Base-by-base conservation (phyloP, 345 rosid genomes). In the Gossypium herbaceum region DNA sequence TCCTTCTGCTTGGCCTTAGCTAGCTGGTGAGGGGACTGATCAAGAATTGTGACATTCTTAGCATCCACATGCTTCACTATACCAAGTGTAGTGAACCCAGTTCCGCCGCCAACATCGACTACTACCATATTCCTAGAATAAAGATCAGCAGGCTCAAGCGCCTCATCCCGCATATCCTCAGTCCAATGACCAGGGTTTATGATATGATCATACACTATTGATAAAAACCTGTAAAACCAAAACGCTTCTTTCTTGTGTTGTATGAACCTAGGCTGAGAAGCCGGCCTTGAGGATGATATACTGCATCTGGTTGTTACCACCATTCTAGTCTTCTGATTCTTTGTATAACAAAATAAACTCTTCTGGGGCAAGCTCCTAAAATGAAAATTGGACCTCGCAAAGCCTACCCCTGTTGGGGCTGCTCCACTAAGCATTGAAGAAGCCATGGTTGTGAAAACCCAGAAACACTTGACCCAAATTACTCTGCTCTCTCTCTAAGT, bases 231-330 rank as follows among this genome's bases (percentile, higher is more conserved):
- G 78, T 95, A 95, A 84, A 95, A 95, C 98, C 94, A 91, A 87
- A 91, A 91, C n/a, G 98, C 99, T 83, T 95, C 99, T 74, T 90
- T 91, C 80, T 95, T 95, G 92, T 95, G 98, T 75, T 95, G 99
- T 45, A 95, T 91, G 81, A 95, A 92, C 85, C 99, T 82, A 11
- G 98, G 99, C 82, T 93, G 98, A 13, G 96, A 87, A 68, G 98
- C 85, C 27, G 99, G 96, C 75, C 98, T 81, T 7, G 99, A 81
- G 12, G 94, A 77, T 52, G 98, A 91, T 13, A 90, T 63, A 77
- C 88, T 88, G 83, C 97, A 91, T 54, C 81, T 92, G 7, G 85
- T 66, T 43, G 79, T 73, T 0, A 85, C 65, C 52, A 85, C 65
- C 55, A 71, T 72, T 68, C 77, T 24, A 81, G 50, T 73, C 72